Conservation (phyloP, 108 stramenopile genomes). For the Aurantiochytrium sp. region DNA sequence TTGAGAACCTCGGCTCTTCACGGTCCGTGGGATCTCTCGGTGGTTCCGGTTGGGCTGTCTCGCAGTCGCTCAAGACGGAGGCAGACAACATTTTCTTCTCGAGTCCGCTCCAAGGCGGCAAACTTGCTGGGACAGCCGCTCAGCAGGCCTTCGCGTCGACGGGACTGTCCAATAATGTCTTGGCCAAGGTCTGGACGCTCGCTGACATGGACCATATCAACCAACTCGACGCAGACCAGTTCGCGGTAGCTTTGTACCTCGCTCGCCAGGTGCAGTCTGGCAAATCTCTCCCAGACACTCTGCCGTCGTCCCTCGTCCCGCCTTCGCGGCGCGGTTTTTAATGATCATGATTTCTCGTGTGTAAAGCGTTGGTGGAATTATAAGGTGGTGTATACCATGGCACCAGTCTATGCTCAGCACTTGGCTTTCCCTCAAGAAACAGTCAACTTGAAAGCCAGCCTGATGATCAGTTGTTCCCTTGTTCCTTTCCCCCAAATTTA, state of each 20-base stretch:
- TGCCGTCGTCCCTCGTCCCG: constrained; percentile 34
- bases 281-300: constrained; percentile 32
- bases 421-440: no score
- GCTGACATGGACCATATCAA: constrained; percentile 22
- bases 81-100: neutral
- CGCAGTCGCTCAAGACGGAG: neutral
- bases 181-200: constrained; percentile 16
- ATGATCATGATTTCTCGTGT: no score
- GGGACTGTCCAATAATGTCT: neutral
- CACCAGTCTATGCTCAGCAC: no score
- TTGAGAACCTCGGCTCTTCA: neutral
- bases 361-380: no score
- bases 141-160: neutral
- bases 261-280: constrained; percentile 34
- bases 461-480: no score
- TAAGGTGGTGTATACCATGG: no score
- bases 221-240: constrained; percentile 42
- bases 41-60: neutral
- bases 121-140: neutral
- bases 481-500: no score
- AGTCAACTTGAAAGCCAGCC: no score
- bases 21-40: neutral
- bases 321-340: neutral
- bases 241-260: constrained; percentile 44
- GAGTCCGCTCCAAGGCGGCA: neutral